These are phyloP conservation scores for Aspergillus nanangensis DNA, from an alignment of 495 filamentous ascomycete species.

Conservation along the genomic window DNA sequence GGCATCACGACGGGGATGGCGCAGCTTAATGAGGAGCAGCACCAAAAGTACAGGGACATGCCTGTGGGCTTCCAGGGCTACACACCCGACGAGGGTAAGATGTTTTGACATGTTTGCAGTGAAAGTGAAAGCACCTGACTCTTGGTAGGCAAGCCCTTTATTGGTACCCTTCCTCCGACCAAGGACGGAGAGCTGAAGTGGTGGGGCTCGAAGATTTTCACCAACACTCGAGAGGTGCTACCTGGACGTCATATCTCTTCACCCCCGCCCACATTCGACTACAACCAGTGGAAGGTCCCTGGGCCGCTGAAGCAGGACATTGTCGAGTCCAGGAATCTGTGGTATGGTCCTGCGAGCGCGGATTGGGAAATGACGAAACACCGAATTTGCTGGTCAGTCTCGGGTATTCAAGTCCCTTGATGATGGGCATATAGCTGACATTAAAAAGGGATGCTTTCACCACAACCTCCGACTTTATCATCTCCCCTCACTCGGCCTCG, in stretches of 20 bases:
- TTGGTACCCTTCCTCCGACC: slow-evolving; percentile 27
- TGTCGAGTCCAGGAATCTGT: slow-evolving; percentile 27
- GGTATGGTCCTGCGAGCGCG: slow-evolving; percentile 33
- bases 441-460: slow-evolving; percentile 31
- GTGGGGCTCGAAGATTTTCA: slow-evolving; percentile 49
- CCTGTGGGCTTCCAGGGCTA: slow-evolving; percentile 35
- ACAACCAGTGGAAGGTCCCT: slow-evolving; percentile 47
- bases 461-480: slow-evolving; percentile 52
- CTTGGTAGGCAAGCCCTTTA: slow-evolving; percentile 25
- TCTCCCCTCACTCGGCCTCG: slow-evolving; percentile 48
- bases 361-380: slow-evolving; percentile 35
- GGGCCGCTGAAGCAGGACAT: slow-evolving; percentile 31
- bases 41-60: slow-evolving; percentile 28
- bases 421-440: slow-evolving; percentile 8
- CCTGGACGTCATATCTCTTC: slow-evolving; percentile 42
- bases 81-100: slow-evolving; percentile 25
- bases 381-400: slow-evolving; percentile 41
- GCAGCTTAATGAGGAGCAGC: slow-evolving; percentile 22
- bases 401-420: background rate
- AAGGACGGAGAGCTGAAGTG: slow-evolving; percentile 45
- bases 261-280: slow-evolving; percentile 37
- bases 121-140: slow-evolving; percentile 6
- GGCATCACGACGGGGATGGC: slow-evolving; percentile 51
- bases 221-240: slow-evolving; percentile 41
- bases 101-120: background rate